Base-by-base conservation (phyloP, 1,139 yeast genomes). In the Magnusiomyces clavatus region DNA sequence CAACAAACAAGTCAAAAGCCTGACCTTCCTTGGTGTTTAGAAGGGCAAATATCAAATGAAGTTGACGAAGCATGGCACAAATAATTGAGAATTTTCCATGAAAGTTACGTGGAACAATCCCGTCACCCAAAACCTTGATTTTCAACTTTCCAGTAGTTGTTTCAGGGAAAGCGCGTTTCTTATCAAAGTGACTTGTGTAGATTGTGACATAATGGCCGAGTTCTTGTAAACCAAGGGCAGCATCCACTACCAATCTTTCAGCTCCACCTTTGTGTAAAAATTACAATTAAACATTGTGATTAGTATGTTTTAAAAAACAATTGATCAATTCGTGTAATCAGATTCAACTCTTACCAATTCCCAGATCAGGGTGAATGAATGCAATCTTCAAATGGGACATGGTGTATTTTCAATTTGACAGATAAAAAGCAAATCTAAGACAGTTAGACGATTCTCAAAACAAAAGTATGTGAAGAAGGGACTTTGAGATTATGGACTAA, bases 351-450 rank as follows among this genome's bases (percentile, higher is more conserved):
- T 29, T 56, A 60, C 77, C 90, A 55, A 92, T 92, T 0, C 98
- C 98, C 51, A 92, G 71, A 69, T 92, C 99, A 0, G 99, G 99
- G 64, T 92, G 99, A 13, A 92, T 72, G 62, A 92, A 88, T 3
- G 97, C 97, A 43, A 90, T 77, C 54, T 70, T 77, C 76, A 78
- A 24, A 24, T 24, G 31, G 8, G 31, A 24, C 31, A 24, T 74
- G 20, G 20, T 50, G 11, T 24, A 24, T 5, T 24, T 24, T 24
- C 31, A 24, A 24, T 24, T 24, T 8, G 31, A 8, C 8, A 24
- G 31, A 24, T 8, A 8, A 4, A 24, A 24, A 5, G 31, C 8
- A 8, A 24, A 24, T 24, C 8, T 24, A 5, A 4, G 4, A 24
- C 31, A 24, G 8, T 8, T 4, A 4, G 31, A 24, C 8, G 31